A percentile compares a stretch with the other conserved stretches of the same genome.
These are phyloP conservation scores for Mortierella claussenii DNA, from an alignment of 192 early-diverging fungal species.

Conservation along the genomic window DNA sequence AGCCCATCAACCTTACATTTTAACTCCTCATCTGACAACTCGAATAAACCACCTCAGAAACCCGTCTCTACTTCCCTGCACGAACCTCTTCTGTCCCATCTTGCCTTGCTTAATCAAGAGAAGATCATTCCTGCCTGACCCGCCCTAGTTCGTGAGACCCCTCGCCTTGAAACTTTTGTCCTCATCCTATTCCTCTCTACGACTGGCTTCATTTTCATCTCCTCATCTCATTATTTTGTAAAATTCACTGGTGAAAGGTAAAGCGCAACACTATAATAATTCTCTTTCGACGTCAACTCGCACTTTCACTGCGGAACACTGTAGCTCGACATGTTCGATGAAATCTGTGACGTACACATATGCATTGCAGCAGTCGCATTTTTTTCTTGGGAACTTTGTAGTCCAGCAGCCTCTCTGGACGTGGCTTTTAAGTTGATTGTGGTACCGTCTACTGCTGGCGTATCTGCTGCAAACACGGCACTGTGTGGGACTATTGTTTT, in stretches of 20 bases:
- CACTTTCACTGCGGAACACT: slow-evolving; percentile 28
- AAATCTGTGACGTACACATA: slow-evolving; percentile 27
- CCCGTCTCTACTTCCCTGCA: too few relatives aligned
- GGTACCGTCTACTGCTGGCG: slow-evolving; percentile 36
- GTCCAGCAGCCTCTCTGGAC: slow-evolving; percentile 28
- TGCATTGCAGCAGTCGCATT: slow-evolving; percentile 38
- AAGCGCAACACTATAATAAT: slow-evolving; percentile 29
- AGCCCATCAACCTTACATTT: too few relatives aligned
- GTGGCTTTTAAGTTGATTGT: slow-evolving; percentile 33
- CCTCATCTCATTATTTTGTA: slow-evolving; percentile 40
- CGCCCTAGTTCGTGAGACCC: too few relatives aligned
- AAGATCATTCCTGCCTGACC: too few relatives aligned
- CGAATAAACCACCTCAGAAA: too few relatives aligned
- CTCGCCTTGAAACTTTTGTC: slow-evolving; percentile 21
- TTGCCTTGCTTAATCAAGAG: too few relatives aligned
- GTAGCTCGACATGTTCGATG: slow-evolving; percentile 31
- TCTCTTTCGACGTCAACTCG: slow-evolving; percentile 30
- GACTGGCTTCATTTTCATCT: slow-evolving; percentile 31
- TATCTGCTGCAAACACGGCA: slow-evolving; percentile 29
- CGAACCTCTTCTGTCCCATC: too few relatives aligned
- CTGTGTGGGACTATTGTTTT: slow-evolving; percentile 30
- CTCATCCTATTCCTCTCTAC: slow-evolving; percentile 36
- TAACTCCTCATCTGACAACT: too few relatives aligned
- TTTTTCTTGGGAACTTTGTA: slow-evolving; percentile 30
- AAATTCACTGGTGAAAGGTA: slow-evolving; percentile 37